Evolutionary conservation across 495 filamentous ascomycete species (phyloP), one percentile per base, ranked within the genome.

Genomic region (Hypoxylon fuscum): DNA sequence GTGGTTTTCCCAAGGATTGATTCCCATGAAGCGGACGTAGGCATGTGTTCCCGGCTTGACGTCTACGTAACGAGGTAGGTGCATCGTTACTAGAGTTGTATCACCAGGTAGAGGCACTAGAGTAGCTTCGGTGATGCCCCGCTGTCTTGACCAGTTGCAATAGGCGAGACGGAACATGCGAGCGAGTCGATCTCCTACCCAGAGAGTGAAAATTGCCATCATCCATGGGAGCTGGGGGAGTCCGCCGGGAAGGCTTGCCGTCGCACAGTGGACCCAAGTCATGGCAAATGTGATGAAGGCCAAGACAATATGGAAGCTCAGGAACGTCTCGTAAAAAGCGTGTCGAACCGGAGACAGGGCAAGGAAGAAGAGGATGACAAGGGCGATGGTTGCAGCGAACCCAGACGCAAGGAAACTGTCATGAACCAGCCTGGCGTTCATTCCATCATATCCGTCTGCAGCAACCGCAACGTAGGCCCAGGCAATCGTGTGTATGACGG

Each of bases 311-410:
- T 98, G 95, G 18, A 88, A 66, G 62, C 90, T 87, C 54, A 98
- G 79, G 77, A 98, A 98, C 0, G 89, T 91, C 75, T 98, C 96
- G 74, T 98, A 98, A 75, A 96, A 97, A 14, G 94, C 93, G 73
- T 97, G 94, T 31, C 95, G 86, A 38, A 98, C 66, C 3, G 90
- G 84, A 1, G 91, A 91, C 10, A 88, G 78, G 22, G 93, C 89
- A 18, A 83, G 57, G 38, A 92, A 64, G 21, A 88, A 58, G 27
- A 92, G 66, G 57, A 89, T 62, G 31, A 81, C 60, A 55, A 93
- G 75, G 11, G 82, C 83, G 12, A 85, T 68, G 11, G 84, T 82
- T 5, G 79, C 83, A 20, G 82, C 62, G 9, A 76, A 73, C 11
- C 81, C 78, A 17, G 74, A 84, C 10, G 78, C 68, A 44, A 91